phyloP scores from a whole-genome alignment of 768 basidiomycete species.

The Naganishia kalamii region DNA sequence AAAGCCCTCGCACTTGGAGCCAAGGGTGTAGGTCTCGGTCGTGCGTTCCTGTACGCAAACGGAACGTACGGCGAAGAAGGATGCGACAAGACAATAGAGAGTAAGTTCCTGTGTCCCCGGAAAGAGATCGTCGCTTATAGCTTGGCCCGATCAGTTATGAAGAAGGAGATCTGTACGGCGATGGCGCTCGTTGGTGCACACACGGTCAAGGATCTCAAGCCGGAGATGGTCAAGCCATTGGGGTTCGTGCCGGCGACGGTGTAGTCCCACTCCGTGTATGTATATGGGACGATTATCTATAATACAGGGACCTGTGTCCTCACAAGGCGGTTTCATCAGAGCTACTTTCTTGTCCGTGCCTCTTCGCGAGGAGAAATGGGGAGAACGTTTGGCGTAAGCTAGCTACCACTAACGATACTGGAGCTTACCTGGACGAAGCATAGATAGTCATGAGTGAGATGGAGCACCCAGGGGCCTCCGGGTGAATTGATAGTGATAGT shows the following conservation, averaged over 20 bases:
- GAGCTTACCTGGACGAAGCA: no score
- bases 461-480: no score
- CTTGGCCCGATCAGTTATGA: constrained; percentile 30
- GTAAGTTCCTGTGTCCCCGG: constrained; percentile 30
- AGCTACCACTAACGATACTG: no score
- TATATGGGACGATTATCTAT: neutral
- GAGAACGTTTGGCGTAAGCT: no score
- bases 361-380: no score
- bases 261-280: no score
- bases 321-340: no score
- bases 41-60: constrained; percentile 49
- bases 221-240: constrained; percentile 38
- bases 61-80: constrained; percentile 49
- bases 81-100: constrained; percentile 38
- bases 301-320: no score
- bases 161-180: constrained; percentile 41
- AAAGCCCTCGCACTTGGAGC: constrained; percentile 74
- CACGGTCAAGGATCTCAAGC: constrained; percentile 38
- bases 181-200: constrained; percentile 40
- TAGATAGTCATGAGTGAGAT: no score
- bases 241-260: neutral
- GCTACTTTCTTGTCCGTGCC: no score
- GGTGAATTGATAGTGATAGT: no score
- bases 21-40: constrained; percentile 47
- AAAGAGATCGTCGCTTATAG: neutral